A percentile compares a stretch with the other conserved stretches of the same genome.
phyloP scores from a whole-genome alignment of 2,329 filamentous ascomycete species.

The Hypocrella siamensis region DNA sequence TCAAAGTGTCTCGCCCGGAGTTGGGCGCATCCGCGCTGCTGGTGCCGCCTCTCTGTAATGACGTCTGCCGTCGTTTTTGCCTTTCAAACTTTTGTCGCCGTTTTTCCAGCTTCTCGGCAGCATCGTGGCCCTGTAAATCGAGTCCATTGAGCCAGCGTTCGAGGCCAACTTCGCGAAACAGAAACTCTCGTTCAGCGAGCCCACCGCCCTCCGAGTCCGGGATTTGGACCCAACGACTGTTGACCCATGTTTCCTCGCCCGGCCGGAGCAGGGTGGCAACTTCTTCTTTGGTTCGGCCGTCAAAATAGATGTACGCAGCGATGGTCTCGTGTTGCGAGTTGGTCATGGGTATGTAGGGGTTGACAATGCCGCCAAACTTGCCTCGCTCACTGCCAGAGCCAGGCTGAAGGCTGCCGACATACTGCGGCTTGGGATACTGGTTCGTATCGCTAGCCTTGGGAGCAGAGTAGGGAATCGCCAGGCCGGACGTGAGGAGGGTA shows the following conservation, averaged over 20 bases:
- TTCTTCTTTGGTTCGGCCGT: constrained; percentile 88
- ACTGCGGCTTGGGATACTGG: constrained; percentile 66
- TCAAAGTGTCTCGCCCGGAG: constrained; percentile 41
- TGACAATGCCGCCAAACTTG: constrained; percentile 41
- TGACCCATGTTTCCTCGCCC: constrained; percentile 98
- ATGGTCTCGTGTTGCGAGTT: constrained; percentile 92
- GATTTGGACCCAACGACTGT: constrained; percentile 93
- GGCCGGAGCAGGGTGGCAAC: constrained; percentile 84
- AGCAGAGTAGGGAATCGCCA: constrained; percentile 83
- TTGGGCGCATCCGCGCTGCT: constrained; percentile 18
- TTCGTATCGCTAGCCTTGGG: constrained; percentile 65
- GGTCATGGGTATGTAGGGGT: constrained; percentile 83
- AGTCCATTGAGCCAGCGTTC: constrained; percentile 94
- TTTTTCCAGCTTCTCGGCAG: constrained; percentile 78
- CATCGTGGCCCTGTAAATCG: constrained; percentile 85
- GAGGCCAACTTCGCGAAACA: constrained; percentile 91
- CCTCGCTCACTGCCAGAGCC: constrained; percentile 31
- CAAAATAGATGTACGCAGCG: constrained; percentile 97
- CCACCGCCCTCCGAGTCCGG: constrained; percentile 84
- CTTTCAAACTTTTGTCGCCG: constrained; percentile 66
- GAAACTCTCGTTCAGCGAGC: constrained; percentile 86
- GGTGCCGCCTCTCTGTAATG: constrained; percentile 18
- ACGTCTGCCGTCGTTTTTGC: constrained; percentile 48
- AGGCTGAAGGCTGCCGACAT: constrained; percentile 54
- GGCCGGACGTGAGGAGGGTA: constrained; percentile 75